Conservation (phyloP, 2,329 filamentous ascomycete species). For the Amauroascus niger region DNA sequence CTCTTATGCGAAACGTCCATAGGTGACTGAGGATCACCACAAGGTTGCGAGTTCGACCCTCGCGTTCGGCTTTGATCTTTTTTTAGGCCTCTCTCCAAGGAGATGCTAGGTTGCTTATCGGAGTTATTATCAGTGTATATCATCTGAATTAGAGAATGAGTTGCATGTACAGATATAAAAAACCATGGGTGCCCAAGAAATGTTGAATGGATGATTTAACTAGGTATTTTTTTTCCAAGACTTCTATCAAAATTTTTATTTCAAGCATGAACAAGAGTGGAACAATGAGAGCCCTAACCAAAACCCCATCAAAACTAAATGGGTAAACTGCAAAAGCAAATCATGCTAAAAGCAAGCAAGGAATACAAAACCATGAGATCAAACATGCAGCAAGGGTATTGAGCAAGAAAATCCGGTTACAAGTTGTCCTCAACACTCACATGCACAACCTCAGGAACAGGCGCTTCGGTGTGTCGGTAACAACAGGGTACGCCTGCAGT, state of each 20-base stretch:
- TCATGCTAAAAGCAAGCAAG: neutral
- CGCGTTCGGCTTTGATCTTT: conserved; percentile 29
- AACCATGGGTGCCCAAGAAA: too few species aligned
- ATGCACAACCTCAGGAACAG: conserved; percentile 10
- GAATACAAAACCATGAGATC: neutral
- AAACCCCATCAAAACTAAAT: neutral
- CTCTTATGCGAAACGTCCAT: conserved; percentile 30
- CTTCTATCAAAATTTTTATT: too few species aligned
- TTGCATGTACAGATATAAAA: too few species aligned
- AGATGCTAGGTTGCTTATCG: too few species aligned
- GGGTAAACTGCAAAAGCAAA: neutral
- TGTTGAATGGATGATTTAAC: too few species aligned
- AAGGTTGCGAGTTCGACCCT: conserved; percentile 37
- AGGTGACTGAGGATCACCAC: conserved; percentile 18
- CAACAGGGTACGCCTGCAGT: conserved; percentile 18
- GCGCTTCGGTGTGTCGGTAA: conserved; percentile 4
- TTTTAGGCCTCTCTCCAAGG: too few species aligned
- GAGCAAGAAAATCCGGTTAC: neutral
- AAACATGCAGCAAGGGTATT: conserved; percentile 1
- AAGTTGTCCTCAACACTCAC: conserved; percentile 9
- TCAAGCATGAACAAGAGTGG: too few species aligned
- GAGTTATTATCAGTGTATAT: too few species aligned
- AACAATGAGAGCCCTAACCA: too few species aligned
- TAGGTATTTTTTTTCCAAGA: too few species aligned
- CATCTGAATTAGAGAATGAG: too few species aligned